Percentiles rank a stretch among this genome's conserved stretches.
Evolutionary conservation across 75 land plant species (phyloP).

Genomic region (Picea glauca): DNA sequence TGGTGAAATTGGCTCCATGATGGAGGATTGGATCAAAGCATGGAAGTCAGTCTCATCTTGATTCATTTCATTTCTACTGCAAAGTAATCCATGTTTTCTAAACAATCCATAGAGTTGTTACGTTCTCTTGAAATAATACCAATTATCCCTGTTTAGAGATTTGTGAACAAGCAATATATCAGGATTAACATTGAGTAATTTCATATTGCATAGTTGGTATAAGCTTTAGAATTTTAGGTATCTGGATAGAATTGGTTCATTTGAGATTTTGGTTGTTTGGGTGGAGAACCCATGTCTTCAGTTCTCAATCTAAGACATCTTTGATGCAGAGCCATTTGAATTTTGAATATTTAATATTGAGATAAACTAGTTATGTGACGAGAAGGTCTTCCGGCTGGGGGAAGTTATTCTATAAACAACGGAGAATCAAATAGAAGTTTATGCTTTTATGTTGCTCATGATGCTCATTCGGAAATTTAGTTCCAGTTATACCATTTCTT

Average conservation of each 20-base stretch:
- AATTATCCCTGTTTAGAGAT: not conserved
- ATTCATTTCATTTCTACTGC: not conserved
- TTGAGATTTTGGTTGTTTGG: constrained; percentile 4
- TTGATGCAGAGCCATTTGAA: not conserved
- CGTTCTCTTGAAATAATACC: not conserved
- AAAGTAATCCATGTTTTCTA: not conserved
- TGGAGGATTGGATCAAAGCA: constrained; percentile 74
- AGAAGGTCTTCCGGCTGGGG: not conserved
- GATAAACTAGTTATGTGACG: not conserved
- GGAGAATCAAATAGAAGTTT: not conserved
- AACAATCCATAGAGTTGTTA: not conserved
- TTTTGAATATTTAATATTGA: not conserved
- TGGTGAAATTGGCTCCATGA: constrained; percentile 48
- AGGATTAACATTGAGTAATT: not conserved
- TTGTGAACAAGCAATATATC: not conserved
- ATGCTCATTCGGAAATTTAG: not conserved
- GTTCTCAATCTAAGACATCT: not conserved
- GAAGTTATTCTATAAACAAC: not conserved
- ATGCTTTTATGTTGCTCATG: not conserved
- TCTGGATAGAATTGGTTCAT: not conserved
- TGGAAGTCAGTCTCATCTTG: constrained; percentile 40
- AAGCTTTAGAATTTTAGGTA: not conserved
- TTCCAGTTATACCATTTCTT: too few relatives aligned
- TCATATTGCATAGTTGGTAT: not conserved
- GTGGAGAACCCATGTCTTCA: not conserved